These are phyloP conservation scores for Emergomyces pasteurianus DNA, from an alignment of 2,329 filamentous ascomycete genomes.

Conservation along the genomic window DNA sequence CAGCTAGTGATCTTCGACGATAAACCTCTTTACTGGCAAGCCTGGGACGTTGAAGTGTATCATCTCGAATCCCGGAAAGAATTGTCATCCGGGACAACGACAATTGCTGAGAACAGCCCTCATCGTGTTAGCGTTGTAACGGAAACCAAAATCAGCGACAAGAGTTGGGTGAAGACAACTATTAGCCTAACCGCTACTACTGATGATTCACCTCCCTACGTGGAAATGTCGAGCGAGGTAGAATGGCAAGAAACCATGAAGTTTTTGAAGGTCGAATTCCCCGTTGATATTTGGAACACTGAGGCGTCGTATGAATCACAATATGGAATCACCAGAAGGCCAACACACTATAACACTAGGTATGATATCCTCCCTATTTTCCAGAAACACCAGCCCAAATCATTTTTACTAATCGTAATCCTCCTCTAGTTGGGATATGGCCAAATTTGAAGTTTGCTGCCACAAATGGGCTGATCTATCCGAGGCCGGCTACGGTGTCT, in stretches of 20 bases:
- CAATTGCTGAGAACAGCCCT: slow-evolving; percentile 57
- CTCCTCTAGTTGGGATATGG: slow-evolving; percentile 68
- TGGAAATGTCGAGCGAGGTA: slow-evolving; percentile 76
- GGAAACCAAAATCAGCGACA: slow-evolving; percentile 73
- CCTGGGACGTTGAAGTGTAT: slow-evolving; percentile 96
- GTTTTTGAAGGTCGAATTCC: slow-evolving; percentile 98
- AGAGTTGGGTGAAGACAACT: slow-evolving; percentile 76
- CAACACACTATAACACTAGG: slow-evolving; percentile 95
- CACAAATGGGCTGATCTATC: slow-evolving; percentile 90
- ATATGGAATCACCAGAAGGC: slow-evolving; percentile 75
- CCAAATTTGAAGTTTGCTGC: slow-evolving; percentile 93
- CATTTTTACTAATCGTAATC: slow-evolving; percentile 16
- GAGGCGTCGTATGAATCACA: slow-evolving; percentile 94
- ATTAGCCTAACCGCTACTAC: slow-evolving; percentile 65
- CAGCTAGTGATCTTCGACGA: slow-evolving; percentile 94
- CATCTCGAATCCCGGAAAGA: slow-evolving; percentile 79
- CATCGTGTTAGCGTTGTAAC: slow-evolving; percentile 74
- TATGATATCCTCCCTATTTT: slow-evolving; percentile 25
- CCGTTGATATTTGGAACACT: slow-evolving; percentile 78
- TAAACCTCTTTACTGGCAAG: slow-evolving; percentile 94
- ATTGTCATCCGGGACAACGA: slow-evolving; percentile 55
- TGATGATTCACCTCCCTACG: slow-evolving; percentile 48
- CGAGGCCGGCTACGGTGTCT: slow-evolving; percentile 79
- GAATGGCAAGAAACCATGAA: slow-evolving; percentile 97
- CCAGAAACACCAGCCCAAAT: neutral